Conservation (phyloP, 495 filamentous ascomycete genomes). For the Thermothielavioides terrestris region DNA sequence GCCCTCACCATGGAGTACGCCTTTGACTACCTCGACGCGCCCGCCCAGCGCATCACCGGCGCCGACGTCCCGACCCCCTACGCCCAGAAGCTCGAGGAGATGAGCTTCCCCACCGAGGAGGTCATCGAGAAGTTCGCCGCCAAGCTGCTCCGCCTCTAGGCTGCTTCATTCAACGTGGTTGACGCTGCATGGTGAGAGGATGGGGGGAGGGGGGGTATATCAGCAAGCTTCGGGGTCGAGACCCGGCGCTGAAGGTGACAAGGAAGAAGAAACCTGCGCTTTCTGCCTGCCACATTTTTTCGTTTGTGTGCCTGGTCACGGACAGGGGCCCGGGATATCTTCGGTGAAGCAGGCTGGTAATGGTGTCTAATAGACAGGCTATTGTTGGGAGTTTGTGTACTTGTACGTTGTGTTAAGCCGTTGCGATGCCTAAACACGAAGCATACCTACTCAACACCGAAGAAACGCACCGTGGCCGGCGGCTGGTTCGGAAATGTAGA, state of each 20-base stretch:
- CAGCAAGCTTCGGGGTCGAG: no score
- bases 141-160: constrained; percentile 68
- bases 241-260: neutral
- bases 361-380: constrained; percentile 13
- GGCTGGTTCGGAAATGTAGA: no score
- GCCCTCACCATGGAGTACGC: constrained; percentile 94
- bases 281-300: constrained; percentile 6
- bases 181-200: neutral
- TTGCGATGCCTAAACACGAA: neutral
- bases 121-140: constrained; percentile 74
- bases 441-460: neutral
- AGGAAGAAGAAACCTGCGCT: neutral
- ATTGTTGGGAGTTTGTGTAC: constrained; percentile 3
- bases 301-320: no score
- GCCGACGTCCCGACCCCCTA: constrained; percentile 96
- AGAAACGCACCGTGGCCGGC: no score
- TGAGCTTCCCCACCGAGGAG: constrained; percentile 82
- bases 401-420: constrained; percentile 1
- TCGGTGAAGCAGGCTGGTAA: constrained; percentile 10
- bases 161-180: neutral
- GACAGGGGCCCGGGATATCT: no score
- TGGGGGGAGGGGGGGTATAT: neutral
- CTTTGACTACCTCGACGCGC: constrained; percentile 93
- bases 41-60: constrained; percentile 86
- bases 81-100: constrained; percentile 75